Evolutionary conservation across 176 grass and related monocot species (phyloP), one percentile per base, ranked within the genome.

Genomic region (Miscanthus lutarioriparius): DNA sequence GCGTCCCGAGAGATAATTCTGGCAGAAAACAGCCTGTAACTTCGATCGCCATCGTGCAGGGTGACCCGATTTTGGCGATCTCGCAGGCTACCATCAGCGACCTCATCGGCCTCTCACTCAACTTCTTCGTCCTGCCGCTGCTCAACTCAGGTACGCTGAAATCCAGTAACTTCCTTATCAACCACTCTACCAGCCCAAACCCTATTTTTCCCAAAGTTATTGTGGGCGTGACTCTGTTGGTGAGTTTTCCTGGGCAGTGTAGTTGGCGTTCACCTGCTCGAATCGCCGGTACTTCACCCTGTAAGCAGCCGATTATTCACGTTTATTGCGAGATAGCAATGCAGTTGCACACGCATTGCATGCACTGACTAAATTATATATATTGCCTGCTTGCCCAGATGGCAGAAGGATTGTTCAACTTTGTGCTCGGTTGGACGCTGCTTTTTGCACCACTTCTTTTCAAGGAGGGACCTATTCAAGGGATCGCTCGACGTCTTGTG

Each of bases 371-470:
- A 13, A 44, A 26, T 22, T 13, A 16, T 67, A 17, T 23, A 25
- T 30, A 5, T 2, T 64, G 56, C 23, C 41, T 70, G 16, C 33
- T 77, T 71, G 10, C 43, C 3, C 67, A 98, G 96, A 76, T 93
- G 73, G 89, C 85, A 3, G 91, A 95, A 90, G 96, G 96, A 64
- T 73, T 95, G 70, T 98, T 98, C 82, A 98, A 98, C 77, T 95
- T 98, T 67, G 92, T 98, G 13, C 61, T 95, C 38, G 91, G 88
- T 39, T 98, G 93, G 96, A 98, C 96, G 11, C 58, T 95, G 64
- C 83, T 98, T 59, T 98, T 95, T 71, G 96, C 96, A 0, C 96
- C 92, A 13, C 84, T 95, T 23, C 87, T 98, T 58, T 95, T 74
- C 82, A 93, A 87, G 75, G 36, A 91, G 92, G 89, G 92, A 93